Evolutionary conservation across 768 basidiomycete species (phyloP), one percentile per base, ranked within the genome.

Genomic region (button mushroom (Agaricus bisporus)): DNA sequence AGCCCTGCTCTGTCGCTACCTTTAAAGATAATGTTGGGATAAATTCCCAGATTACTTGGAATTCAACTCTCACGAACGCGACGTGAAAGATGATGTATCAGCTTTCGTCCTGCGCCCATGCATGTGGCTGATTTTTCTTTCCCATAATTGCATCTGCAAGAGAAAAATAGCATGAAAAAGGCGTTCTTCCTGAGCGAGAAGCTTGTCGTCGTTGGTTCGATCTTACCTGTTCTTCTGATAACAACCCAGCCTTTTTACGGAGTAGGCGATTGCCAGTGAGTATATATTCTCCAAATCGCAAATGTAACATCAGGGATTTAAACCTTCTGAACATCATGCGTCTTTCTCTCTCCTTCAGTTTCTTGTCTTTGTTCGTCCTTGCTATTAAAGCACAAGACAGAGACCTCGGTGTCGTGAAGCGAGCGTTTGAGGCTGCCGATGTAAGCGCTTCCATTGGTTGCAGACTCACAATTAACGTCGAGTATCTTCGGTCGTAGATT

Each of bases 381-480:
- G 59, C 54, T 22, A 36, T 41, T 12, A 10, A 46, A 3, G 61
- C 61, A 17, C 65, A 68, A 49, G 66, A 68, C 48, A 60, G 47
- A 3, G 61, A 54, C 38, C 15, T 68, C 8, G 42, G 28, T 1
- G 47, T 39, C 1, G 68, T 68, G 8, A 60, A 52, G 46, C 14
- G 52, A 11, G 64, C 67, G 7, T 69, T 69, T 18, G 53, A 64
- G 7, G 54, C 49, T 7, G 68, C 67, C 22, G 54, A 61, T 29
- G 68, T 65, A 36, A 50, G 61, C 48, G 6, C 10, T 6, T 5
- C 36, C 32, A 32, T 32, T 17, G 20, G 17, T 20, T 41, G 9
- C 17, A 12, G n/a, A 1, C 22, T 22, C 15, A 14, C 26, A 41
- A 11, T 9, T 15, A 17, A 14, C 5, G 14, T 22, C 12, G 29